Base-by-base conservation (phyloP, 2,329 filamentous ascomycete genomes). In the Cryphonectria nitschkei region DNA sequence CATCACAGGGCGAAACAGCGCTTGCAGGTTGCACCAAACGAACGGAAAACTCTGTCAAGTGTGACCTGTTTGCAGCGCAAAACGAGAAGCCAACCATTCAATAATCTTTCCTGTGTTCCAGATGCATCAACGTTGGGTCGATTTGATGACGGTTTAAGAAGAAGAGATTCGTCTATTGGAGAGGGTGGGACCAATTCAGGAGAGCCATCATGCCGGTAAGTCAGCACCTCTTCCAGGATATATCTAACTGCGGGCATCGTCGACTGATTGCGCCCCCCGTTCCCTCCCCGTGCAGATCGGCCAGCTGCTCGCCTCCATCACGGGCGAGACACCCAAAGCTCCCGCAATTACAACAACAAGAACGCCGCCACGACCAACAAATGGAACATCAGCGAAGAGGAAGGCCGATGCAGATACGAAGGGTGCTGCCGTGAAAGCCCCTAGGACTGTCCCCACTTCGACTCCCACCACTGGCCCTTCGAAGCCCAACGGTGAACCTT, bases 221-320 rank as follows among this genome's bases (percentile, higher is more conserved):
- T 80, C n/a, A 19, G 52, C 37, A 19, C 58, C 46, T 60, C 61
- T 43, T 46, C 62, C 67, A 62, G 34, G 61, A 16, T 37, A 39
- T 32, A 26, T 34, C 2, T n/a, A 22, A 37, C 32, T 56, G 11
- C 4, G 39, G 16, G 50, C 26, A 26, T 61, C 50, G 54, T 58
- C 46, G 39, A 29, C 67, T 75, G 54, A 70, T 70, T 67, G 67
- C 68, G 68, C 29, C 32, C 70, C 67, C 65, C 32, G 70, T 22
- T 11, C 8, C 46, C 46, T n/a, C 70, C 13, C 41, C 26, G 58
- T 73, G 60, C 71, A 87, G 85, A 88, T 89, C 75, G 80, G 84
- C 72, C 86, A 89, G 74, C 81, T 89, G n/a, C 83, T 89, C 46
- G 89, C 88, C 74, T 86, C 88, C 77, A 91, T 91, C 74, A 87